Base-by-base conservation (phyloP, 1,284 basidiomycete genomes). In the Cryptococcus floricola region DNA sequence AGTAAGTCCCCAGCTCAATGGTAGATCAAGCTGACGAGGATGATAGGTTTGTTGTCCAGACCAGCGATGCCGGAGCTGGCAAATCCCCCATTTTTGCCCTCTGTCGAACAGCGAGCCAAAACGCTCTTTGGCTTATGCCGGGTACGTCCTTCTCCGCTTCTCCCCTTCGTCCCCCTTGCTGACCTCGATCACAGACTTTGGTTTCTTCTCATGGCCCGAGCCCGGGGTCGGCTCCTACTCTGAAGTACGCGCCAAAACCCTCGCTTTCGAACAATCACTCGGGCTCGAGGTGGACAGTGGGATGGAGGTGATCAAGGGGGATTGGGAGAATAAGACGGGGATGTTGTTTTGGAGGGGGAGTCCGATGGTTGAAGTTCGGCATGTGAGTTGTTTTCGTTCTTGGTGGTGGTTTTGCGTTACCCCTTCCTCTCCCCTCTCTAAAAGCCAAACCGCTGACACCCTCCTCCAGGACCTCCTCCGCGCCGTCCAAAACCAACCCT, bases 171-270 rank as follows among this genome's bases (percentile, higher is more conserved):
- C 14, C 27, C 18, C 10, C 19, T 2, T 2, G 42, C 18, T 39
- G 37, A 34, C 16, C 1, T 31, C n/a, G 9, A 27, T 41, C 42
- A 13, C 51, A 61, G 74, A 76, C 53, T 77, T 72, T 56, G 68
- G 68, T 1, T 75, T 74, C 62, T 74, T 60, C 57, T 70, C 67
- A 25, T 76, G 71, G 73, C 71, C 74, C 9, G 74, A 74, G 55
- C 75, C 65, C 16, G 66, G 64, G 41, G 71, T 74, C 1, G 67
- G 68, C 12, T 58, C 64, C 3, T 71, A 71, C 54, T 50, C 46
- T 16, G 68, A 75, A 39, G 69, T 75, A 1, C 55, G 69, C 23
- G 58, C 60, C 52, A 62, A 74, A 56, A 60, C 69, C 1, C 48
- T 62, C 12, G 59, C 48, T 12, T 66, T 59, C 46, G 72, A 73